A percentile compares a stretch with the other conserved stretches of the same genome.
Evolutionary conservation across 345 rosid species (phyloP).

Genomic region (Sisymbrium irio): DNA sequence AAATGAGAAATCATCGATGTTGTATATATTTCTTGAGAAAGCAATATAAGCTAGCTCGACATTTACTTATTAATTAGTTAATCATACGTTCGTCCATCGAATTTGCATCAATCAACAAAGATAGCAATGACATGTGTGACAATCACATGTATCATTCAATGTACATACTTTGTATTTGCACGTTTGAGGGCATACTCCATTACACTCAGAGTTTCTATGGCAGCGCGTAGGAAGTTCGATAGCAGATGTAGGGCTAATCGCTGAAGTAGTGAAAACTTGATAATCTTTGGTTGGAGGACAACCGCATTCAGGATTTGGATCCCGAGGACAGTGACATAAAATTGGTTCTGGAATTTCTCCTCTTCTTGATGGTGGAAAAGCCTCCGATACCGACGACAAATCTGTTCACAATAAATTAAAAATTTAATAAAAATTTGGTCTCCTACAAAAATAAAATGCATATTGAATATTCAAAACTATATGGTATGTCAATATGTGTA

Average conservation of each 20-base stretch:
- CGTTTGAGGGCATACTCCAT: neutral
- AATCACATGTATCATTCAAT: neutral
- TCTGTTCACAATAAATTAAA: neutral
- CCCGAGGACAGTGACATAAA: neutral
- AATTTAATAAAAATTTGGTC: neutral
- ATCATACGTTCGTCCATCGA: neutral
- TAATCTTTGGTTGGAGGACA: neutral
- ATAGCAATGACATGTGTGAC: neutral
- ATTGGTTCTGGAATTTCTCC: neutral
- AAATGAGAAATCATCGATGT: too few relatives aligned
- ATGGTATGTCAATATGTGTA: neutral
- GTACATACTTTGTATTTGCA: conserved; percentile 20
- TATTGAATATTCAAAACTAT: neutral
- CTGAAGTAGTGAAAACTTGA: neutral
- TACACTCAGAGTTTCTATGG: neutral
- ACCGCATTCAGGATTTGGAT: neutral
- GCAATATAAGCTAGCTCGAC: neutral
- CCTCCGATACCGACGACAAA: neutral
- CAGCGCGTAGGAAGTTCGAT: neutral
- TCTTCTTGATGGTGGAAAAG: neutral
- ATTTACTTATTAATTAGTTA: neutral
- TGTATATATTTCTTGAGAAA: too few relatives aligned
- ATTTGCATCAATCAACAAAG: neutral
- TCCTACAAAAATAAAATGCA: neutral
- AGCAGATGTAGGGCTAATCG: neutral